These are phyloP conservation scores for Acanthamoeba lenticulata DNA, from an alignment of 208 protist species.

Conservation along the genomic window DNA sequence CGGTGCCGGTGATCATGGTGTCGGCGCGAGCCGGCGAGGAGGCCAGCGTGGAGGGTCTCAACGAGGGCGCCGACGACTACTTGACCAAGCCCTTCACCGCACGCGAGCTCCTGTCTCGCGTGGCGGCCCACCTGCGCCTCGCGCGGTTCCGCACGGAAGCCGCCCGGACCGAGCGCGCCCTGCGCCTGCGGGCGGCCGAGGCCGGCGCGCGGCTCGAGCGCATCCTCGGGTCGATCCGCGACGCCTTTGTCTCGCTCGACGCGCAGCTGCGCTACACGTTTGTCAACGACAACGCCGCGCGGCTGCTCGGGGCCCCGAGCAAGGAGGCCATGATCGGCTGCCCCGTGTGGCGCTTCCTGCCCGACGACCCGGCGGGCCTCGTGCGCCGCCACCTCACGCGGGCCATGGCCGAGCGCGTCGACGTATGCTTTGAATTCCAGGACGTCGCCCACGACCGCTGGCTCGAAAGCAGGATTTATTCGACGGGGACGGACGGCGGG, in stretches of 20 bases:
- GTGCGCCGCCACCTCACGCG: background rate
- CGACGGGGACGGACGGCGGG: background rate
- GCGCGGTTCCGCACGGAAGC: background rate
- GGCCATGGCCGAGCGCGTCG: background rate
- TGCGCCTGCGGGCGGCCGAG: background rate
- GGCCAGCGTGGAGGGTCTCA: constrained; percentile 9
- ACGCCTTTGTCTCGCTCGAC: constrained; percentile 15
- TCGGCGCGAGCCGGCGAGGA: constrained; percentile 70
- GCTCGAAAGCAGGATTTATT: background rate
- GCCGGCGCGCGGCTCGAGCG: background rate
- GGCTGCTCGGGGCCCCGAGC: background rate
- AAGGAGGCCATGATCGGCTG: background rate
- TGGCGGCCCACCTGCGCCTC: background rate
- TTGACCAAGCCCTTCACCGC: constrained; percentile 68
- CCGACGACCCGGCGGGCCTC: background rate
- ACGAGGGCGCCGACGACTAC: constrained; percentile 70
- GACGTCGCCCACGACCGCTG: background rate
- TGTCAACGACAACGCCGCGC: constrained; percentile 27
- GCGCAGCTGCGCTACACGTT: background rate
- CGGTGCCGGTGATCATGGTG: constrained; percentile 65
- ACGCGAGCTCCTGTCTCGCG: constrained; percentile 32
- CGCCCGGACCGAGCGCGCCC: background rate
- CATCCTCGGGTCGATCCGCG: background rate
- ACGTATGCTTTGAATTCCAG: background rate
- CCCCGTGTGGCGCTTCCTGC: background rate